These are phyloP conservation scores for Aotearoamyces nothofagi DNA, from an alignment of 2,329 filamentous ascomycete species.

Conservation along the genomic window DNA sequence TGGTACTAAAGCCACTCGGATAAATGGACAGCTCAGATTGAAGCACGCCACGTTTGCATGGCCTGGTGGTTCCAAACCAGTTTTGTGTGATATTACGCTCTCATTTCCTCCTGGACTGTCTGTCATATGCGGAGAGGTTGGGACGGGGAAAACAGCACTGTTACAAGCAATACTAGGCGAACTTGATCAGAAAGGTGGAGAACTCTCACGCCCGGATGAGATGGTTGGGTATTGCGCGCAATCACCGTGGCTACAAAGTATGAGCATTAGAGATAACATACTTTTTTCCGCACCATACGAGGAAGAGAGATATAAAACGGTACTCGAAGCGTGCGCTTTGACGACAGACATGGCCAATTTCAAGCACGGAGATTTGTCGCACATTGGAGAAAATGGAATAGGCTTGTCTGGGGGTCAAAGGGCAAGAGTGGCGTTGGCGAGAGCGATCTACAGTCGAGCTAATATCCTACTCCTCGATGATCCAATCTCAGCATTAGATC, in stretches of 20 bases:
- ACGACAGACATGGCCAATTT: conserved; percentile 41
- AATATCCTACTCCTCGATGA: conserved; percentile 38
- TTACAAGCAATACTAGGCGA: conserved; percentile 18
- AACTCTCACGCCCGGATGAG: conserved; percentile 33
- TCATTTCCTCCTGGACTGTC: conserved; percentile 40
- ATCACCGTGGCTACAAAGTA: conserved; percentile 53
- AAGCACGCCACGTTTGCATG: conserved; percentile 60
- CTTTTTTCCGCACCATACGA: conserved; percentile 47
- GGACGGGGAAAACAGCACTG: conserved; percentile 41
- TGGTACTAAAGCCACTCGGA: no score
- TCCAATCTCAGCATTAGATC: conserved; percentile 39
- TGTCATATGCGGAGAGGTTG: conserved; percentile 47
- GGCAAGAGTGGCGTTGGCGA: conserved; percentile 37
- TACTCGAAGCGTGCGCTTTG: conserved; percentile 46
- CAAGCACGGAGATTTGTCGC: conserved; percentile 42
- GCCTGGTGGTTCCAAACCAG: conserved; percentile 48
- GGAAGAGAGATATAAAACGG: conserved; percentile 41
- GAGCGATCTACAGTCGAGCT: conserved; percentile 37
- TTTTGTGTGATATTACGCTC: conserved; percentile 37
- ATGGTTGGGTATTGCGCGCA: conserved; percentile 51
- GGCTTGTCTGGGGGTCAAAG: conserved; percentile 41
- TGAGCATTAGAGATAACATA: conserved; percentile 56
- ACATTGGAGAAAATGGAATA: conserved; percentile 40
- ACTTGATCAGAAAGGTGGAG: conserved; percentile 12
- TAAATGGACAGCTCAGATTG: conserved; percentile 29